These are phyloP conservation scores for Trametes sanguinea DNA, from an alignment of 768 basidiomycete genomes.

Conservation along the genomic window DNA sequence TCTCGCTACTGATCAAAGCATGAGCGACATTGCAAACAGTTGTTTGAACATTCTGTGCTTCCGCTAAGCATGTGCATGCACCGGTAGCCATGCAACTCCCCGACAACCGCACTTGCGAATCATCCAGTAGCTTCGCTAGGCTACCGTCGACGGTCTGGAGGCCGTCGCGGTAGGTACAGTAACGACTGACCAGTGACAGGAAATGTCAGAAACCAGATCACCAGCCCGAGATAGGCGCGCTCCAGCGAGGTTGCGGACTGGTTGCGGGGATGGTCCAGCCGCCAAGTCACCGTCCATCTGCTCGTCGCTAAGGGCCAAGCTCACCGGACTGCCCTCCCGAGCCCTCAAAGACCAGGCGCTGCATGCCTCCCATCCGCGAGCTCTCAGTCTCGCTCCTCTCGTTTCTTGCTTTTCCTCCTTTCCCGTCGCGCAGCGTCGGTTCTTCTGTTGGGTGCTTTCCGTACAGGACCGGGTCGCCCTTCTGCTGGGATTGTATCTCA, in stretches of 20 bases:
- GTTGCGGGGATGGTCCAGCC: neutral
- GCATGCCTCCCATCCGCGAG: constrained; percentile 8
- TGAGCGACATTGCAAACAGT: neutral
- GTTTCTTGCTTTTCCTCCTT: constrained; percentile 13
- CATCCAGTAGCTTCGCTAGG: too few relatives aligned
- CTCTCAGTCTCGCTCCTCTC: constrained; percentile 15
- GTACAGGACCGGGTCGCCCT: constrained; percentile 22
- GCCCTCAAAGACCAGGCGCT: constrained; percentile 12
- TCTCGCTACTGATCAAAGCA: neutral
- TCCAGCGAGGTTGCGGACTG: constrained; percentile 1
- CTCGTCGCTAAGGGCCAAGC: constrained; percentile 23
- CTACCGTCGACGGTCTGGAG: too few relatives aligned
- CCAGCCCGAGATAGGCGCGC: constrained; percentile 15
- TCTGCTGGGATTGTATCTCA: constrained; percentile 27
- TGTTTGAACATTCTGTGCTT: neutral
- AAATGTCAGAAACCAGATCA: constrained; percentile 17
- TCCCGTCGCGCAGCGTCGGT: constrained; percentile 20
- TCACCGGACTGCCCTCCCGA: constrained; percentile 1
- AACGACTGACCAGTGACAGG: neutral
- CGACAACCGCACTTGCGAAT: neutral
- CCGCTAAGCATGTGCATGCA: neutral
- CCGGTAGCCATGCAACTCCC: constrained; percentile 9
- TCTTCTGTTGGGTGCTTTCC: constrained; percentile 24
- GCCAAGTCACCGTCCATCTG: constrained; percentile 16
- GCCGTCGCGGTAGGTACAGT: neutral